Evolutionary conservation across 768 basidiomycete species (phyloP), one percentile per base, ranked within the genome.

Genomic region (Suillus bovinus): DNA sequence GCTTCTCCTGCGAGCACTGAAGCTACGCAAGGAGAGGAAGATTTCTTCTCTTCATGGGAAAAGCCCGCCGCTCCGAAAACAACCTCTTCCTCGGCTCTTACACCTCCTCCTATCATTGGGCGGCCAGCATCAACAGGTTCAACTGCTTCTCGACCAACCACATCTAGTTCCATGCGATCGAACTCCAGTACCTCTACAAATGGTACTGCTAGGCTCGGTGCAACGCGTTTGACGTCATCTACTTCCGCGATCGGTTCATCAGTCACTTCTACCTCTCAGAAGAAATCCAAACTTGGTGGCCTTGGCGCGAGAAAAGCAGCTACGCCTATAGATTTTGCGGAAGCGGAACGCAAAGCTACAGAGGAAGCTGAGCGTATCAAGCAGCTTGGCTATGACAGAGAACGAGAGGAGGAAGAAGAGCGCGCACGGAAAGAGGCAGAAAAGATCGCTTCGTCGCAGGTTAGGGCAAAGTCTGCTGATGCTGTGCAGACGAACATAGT

Each of bases 31-130:
- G 77, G 78, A 0, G 94, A 94, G 58, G 96, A 97, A 10, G 96
- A 98, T 72, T 99, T 99, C 77, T 99, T 98, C 78, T 88, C 93
- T 53, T 91, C 93, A 31, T 99, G 96, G 96, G 94, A 96, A 65
- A 96, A 96, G 73, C 89, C 93, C 1, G 22, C 74, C 38, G 83
- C 84, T 8, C 82, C 84, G 5, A 86, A 83, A 71, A 65, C 84
- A 2, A 70, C 81, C 5, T 76, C 87, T 13, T 75, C 83, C n/a
- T 78, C 86, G 4, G 78, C 84, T 39, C 74, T 80, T 24, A 68
- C 81, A 1, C 77, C 83, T 1, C 85, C 87, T 4, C 88, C 90
- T 17, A 78, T 81, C 33, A 75, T 90, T 46, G 88, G 88, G 13
- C 81, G 84, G 20, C 70, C 85, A 6, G 66, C 79, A 5, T 77